Base-by-base conservation (phyloP, 116 monocot genomes). In the Cymodocea nodosa region DNA sequence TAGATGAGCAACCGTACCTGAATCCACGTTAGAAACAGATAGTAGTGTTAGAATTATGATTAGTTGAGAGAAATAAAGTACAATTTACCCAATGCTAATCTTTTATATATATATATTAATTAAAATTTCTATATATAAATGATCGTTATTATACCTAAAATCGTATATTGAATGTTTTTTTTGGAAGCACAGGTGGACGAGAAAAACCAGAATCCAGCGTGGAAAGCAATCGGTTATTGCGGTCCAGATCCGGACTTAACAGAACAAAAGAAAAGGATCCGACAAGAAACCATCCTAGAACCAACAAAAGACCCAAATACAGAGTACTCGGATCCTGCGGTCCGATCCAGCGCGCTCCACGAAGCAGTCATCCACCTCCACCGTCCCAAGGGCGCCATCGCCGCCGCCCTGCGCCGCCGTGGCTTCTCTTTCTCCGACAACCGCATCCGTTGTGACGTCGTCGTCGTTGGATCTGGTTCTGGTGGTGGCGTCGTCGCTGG, bases 151-250 rank as follows among this genome's bases (percentile, higher is more conserved):
- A 4, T 6, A 6, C 6, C 37, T 37, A 6, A 4, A 6, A 2
- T 37, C 6, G 2, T 2, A 6, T 37, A 37, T n/a, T n/a, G 6
- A 37, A 37, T 2, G 37, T 37, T 37, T 37, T 37, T 37, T 37
- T 37, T 37, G 37, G 37, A 37, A 37, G 4, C 6, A 37, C 72
- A 89, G 89, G 66, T 76, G 3, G 68, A 81, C 59, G 80, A 85
- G 30, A 60, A 74, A 59, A 76, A 79, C 39, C 62, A 68, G 64
- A 89, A 89, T 55, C 76, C 78, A n/a, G 34, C 85, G 0, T 89
- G 89, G 85, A 74, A 74, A 51, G 83, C 85, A 2, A 55, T 89
- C 7, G 89, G 68, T n/a, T 89, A 89, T 69, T 78, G 80, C 50
- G 89, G 89, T 13, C 82, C 82, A 1, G 89, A 89, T 66, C 85